Evolutionary conservation across 2,329 filamentous ascomycete genomes (phyloP), one percentile per base, ranked within the genome.

Genomic region (Aspergillus aculeatinus): DNA sequence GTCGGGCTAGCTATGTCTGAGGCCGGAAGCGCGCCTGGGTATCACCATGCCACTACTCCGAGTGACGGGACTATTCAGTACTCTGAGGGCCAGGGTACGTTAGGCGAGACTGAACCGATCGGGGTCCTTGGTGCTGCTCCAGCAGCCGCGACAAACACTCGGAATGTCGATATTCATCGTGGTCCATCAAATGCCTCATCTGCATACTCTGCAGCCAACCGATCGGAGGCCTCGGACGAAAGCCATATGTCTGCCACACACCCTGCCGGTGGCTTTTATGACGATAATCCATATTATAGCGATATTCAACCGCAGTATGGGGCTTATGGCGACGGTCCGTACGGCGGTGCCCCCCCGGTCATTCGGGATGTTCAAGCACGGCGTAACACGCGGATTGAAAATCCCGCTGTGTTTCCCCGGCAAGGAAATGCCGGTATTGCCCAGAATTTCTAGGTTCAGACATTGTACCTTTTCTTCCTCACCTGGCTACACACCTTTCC

Each of bases 151-250:
- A 51, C 57, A 27, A 84, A 85, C 62, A 89, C 89, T 75, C 83
- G 86, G 55, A 82, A 79, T 52, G 81, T 79, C 27, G 91, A 91
- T 66, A 90, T 98, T 39, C 91, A 90, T 66, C 89, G 95, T 57
- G 95, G 95, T 1, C 88, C 92, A 2, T 98, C 94, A 5, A 98
- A 98, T 71, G 95, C 95, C 5, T 99, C 95, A 0, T 98, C 95
- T 0, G 93, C 91, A 1, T 99, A 98, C 79, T 97, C 93, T 65
- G 89, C 88, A 12, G 90, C 87, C 7, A 88, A 87, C 49, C 86
- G 86, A 61, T 97, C 94, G 0, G 85, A 88, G 62, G 77, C 79
- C 21, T 87, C 85, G 14, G 82, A 81, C 21, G 84, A 87, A 48
- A 80, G 80, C 57, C 79, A 81, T 39, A 77, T 83, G 70, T 78